These are phyloP conservation scores for Cucurbitaria berberidis DNA, from an alignment of 2,329 filamentous ascomycete genomes.

Conservation along the genomic window DNA sequence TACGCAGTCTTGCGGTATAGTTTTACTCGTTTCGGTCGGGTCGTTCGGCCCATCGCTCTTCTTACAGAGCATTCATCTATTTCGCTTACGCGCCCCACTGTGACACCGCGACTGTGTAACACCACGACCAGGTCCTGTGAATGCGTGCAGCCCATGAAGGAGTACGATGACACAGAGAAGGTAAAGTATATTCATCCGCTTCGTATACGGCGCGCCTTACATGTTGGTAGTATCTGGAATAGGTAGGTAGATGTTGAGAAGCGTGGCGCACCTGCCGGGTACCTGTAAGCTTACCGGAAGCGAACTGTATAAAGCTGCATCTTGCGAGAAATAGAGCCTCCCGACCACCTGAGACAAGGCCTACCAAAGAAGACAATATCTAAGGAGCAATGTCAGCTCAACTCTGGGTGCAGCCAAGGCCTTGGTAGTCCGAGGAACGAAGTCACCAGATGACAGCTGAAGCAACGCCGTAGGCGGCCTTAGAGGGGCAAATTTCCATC, in stretches of 20 bases:
- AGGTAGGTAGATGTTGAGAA: not conserved
- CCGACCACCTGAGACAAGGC: too few species aligned
- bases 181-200: not conserved
- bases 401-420: too few species aligned
- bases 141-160: not conserved
- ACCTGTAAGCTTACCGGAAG: not conserved
- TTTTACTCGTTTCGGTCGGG: not conserved
- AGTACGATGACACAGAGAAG: not conserved
- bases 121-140: not conserved
- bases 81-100: not conserved
- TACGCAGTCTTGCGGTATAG: not conserved
- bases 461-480: too few species aligned
- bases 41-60: not conserved
- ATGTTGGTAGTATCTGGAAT: not conserved
- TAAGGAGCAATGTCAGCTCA: too few species aligned
- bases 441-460: too few species aligned
- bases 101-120: not conserved
- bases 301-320: too few species aligned
- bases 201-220: not conserved
- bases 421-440: too few species aligned
- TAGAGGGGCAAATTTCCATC: too few species aligned
- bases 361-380: too few species aligned
- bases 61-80: not conserved
- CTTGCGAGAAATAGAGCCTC: too few species aligned
- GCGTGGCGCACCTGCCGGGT: not conserved